Conservation (phyloP, 2,329 filamentous ascomycete genomes). For the Cytospora leucostoma region DNA sequence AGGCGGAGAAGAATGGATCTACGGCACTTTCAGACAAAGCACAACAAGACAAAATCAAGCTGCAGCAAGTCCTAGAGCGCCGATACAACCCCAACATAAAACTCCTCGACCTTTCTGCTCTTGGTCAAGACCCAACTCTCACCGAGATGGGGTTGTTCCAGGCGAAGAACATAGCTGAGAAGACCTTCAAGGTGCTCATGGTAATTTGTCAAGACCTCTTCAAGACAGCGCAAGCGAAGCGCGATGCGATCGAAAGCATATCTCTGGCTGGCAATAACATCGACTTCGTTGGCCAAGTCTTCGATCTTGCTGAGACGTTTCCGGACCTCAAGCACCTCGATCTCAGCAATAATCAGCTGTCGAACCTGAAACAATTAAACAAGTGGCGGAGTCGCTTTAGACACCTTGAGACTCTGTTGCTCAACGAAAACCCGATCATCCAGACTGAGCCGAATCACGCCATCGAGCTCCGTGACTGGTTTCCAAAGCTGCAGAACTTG, state of each 20-base stretch:
- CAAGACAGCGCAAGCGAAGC: conserved; percentile 69
- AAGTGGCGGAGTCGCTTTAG: conserved; percentile 80
- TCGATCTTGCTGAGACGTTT: conserved; percentile 74
- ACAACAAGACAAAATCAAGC: conserved; percentile 64
- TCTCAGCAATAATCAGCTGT: conserved; percentile 80
- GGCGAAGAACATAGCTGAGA: conserved; percentile 69
- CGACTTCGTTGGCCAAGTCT: conserved; percentile 70
- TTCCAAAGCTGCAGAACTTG: conserved; percentile 75
- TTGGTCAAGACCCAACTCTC: conserved; percentile 72
- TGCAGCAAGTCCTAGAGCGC: conserved; percentile 69
- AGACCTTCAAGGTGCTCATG: conserved; percentile 93
- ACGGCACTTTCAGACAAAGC: conserved; percentile 29
- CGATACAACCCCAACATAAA: conserved; percentile 74
- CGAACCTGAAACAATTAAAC: conserved; percentile 65
- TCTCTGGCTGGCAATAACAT: conserved; percentile 81
- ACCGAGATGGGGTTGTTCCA: conserved; percentile 75
- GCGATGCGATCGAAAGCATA: conserved; percentile 78
- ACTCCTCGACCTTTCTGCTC: conserved; percentile 78
- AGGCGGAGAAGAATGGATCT: conserved; percentile 38
- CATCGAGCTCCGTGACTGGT: conserved; percentile 75
- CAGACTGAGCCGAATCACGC: conserved; percentile 62
- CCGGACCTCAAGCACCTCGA: conserved; percentile 88
- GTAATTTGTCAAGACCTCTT: conserved; percentile 79
- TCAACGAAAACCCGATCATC: conserved; percentile 78
- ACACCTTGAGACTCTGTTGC: conserved; percentile 76